A percentile compares a stretch with the other conserved stretches of the same genome.
Conservation (phyloP, 1,284 basidiomycete genomes). For the Boletus calvinii region DNA sequence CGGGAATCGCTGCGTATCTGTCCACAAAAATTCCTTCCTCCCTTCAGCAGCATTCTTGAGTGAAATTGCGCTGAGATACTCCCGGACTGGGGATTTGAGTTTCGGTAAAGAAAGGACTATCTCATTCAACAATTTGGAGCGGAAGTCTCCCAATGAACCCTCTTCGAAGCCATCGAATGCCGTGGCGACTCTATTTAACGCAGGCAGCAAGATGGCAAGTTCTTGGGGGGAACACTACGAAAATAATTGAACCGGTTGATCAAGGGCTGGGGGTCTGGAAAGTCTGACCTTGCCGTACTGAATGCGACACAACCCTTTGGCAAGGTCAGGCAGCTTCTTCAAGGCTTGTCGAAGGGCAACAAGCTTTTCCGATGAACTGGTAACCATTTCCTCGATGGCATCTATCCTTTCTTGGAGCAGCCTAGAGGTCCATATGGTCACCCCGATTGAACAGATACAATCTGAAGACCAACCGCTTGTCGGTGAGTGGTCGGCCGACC, state of each 20-base stretch:
- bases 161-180: slow-evolving; percentile 57
- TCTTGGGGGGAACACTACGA: slow-evolving; percentile 81
- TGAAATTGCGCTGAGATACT: slow-evolving; percentile 61
- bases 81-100: slow-evolving; percentile 55
- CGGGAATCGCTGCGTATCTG: slow-evolving; percentile 69
- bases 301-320: slow-evolving; percentile 84
- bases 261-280: neutral
- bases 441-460: neutral
- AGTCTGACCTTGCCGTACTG: slow-evolving; percentile 81
- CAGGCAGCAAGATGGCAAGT: slow-evolving; percentile 72
- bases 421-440: slow-evolving; percentile 38
- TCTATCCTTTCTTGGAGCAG: slow-evolving; percentile 74
- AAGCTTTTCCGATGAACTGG: slow-evolving; percentile 54
- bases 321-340: slow-evolving; percentile 82
- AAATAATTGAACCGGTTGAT: neutral
- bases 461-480: slow-evolving; percentile 54
- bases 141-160: slow-evolving; percentile 53
- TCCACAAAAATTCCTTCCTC: slow-evolving; percentile 75
- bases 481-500: slow-evolving; percentile 84
- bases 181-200: slow-evolving; percentile 71
- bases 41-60: slow-evolving; percentile 69
- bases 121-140: slow-evolving; percentile 67
- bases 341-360: slow-evolving; percentile 70
- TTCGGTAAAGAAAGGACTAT: slow-evolving; percentile 70
- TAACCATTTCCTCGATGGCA: slow-evolving; percentile 81